Evolutionary conservation across 2,329 filamentous ascomycete species (phyloP).

Genomic region (Sporothrix euskadiensis): DNA sequence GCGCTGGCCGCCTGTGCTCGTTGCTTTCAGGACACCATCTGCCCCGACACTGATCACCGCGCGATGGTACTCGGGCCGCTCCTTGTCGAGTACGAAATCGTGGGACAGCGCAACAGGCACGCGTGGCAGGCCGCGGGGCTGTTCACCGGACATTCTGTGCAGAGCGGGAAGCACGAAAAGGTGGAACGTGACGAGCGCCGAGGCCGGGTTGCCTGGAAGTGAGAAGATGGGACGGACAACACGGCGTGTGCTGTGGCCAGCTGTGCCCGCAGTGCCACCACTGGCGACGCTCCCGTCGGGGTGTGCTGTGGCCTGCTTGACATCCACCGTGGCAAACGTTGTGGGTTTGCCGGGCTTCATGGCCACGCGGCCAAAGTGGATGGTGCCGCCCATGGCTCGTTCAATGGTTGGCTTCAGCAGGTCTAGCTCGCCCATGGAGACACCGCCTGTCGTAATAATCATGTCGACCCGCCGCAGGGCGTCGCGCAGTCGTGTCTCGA

Average conservation of each 20-base stretch:
- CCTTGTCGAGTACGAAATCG: slow-evolving; percentile 71
- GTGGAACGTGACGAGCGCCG: slow-evolving; percentile 88
- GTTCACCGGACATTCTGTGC: slow-evolving; percentile 71
- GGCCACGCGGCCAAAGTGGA: slow-evolving; percentile 91
- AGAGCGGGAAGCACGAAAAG: slow-evolving; percentile 89
- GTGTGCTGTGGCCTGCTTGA: slow-evolving; percentile 59
- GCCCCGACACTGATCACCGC: slow-evolving; percentile 66
- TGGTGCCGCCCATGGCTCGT: slow-evolving; percentile 81
- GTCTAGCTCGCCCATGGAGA: slow-evolving; percentile 97
- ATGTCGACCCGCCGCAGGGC: slow-evolving; percentile 75
- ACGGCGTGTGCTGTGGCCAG: slow-evolving; percentile 38
- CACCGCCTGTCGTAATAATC: slow-evolving; percentile 88
- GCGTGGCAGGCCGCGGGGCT: slow-evolving; percentile 66
- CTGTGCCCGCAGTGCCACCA: no score
- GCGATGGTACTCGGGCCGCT: slow-evolving; percentile 86
- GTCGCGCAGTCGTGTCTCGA: slow-evolving; percentile 75
- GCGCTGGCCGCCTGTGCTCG: slow-evolving; percentile 84
- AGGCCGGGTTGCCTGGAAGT: slow-evolving; percentile 90
- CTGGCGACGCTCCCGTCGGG: not conserved
- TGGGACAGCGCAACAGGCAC: slow-evolving; percentile 72
- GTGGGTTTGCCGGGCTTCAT: slow-evolving; percentile 99
- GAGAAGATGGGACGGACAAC: slow-evolving; percentile 77
- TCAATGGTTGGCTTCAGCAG: slow-evolving; percentile 96
- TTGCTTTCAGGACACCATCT: slow-evolving; percentile 70
- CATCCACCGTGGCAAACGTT: slow-evolving; percentile 86